These are phyloP conservation scores for Podila epigama DNA, from an alignment of 192 early-diverging fungal species.

Conservation along the genomic window DNA sequence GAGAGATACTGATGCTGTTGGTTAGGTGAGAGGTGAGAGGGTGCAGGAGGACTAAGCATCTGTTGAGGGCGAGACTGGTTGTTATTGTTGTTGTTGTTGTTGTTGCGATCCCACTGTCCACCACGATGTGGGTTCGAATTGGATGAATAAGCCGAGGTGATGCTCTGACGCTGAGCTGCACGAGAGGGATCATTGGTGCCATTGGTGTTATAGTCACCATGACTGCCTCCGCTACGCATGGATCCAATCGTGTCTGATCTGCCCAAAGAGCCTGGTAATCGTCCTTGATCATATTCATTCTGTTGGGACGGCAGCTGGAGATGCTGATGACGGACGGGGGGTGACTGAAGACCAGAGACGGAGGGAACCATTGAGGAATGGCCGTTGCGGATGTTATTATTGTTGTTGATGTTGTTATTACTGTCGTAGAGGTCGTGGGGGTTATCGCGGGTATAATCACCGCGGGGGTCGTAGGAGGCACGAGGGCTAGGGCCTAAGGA, in stretches of 20 bases:
- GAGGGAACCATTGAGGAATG: not conserved
- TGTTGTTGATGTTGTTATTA: no score
- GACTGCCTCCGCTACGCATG: constrained; percentile 23
- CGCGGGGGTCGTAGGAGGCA: constrained; percentile 18
- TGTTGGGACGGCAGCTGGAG: constrained; percentile 1
- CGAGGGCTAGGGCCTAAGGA: constrained; percentile 10
- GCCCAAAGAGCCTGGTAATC: constrained; percentile 3
- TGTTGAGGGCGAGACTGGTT: constrained; percentile 21
- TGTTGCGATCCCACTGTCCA: constrained; percentile 23
- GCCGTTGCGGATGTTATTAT: no score
- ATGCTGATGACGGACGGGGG: constrained; percentile 4
- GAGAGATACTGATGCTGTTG: not conserved
- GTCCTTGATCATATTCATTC: constrained; percentile 10
- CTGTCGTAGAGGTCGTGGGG: constrained; percentile 26
- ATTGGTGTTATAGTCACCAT: constrained; percentile 13
- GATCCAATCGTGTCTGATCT: constrained; percentile 44
- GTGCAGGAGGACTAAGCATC: constrained; percentile 7
- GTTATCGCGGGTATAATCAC: constrained; percentile 23
- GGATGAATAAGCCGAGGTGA: constrained; percentile 29
- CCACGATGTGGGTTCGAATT: constrained; percentile 13
- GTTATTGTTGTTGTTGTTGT: no score
- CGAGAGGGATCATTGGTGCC: not conserved
- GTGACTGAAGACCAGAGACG: not conserved
- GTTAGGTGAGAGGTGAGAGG: not conserved
- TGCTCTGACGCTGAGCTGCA: constrained; percentile 29